Evolutionary conservation across 129 eudicot genomes (phyloP).

Genomic region (Flaveria bidentis): DNA sequence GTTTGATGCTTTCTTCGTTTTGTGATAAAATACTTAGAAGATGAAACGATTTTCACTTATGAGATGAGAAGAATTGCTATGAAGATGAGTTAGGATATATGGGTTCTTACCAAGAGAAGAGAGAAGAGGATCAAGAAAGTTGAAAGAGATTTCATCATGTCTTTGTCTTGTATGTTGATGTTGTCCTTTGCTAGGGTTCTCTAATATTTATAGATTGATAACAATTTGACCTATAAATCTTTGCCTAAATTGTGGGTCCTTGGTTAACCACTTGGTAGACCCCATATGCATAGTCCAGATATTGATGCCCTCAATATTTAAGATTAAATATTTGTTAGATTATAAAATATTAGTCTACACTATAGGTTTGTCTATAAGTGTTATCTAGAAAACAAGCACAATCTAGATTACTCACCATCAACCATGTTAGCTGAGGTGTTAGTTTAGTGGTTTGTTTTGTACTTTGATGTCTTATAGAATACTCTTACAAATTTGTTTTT

Average conservation of each 20-base stretch:
- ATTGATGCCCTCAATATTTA: conserved; percentile 18
- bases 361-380: conserved; percentile 1
- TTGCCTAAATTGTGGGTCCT: conserved; percentile 22
- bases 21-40: background rate
- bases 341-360: background rate
- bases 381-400: conserved; percentile 14
- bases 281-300: conserved; percentile 16
- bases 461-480: conserved; percentile 12
- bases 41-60: background rate
- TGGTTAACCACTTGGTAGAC: conserved; percentile 28
- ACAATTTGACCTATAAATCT: conserved; percentile 30
- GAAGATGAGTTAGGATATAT: conserved; percentile 5
- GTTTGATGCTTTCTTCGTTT: background rate
- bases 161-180: conserved; percentile 27
- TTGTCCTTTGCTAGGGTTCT: conserved; percentile 22
- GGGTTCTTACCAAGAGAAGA: conserved; percentile 46
- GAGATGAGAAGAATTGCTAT: background rate
- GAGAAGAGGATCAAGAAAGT: conserved; percentile 40
- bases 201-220: conserved; percentile 42
- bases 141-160: conserved; percentile 45
- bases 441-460: conserved; percentile 3
- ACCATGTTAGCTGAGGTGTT: conserved; percentile 35
- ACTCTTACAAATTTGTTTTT: conserved; percentile 14
- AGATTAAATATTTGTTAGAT: background rate
- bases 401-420: conserved; percentile 25